Percentiles rank a stretch among this genome's conserved stretches.
These are phyloP conservation scores for Wickerhamomyces silvicola DNA, from an alignment of 805 yeast species.

Conservation along the genomic window DNA sequence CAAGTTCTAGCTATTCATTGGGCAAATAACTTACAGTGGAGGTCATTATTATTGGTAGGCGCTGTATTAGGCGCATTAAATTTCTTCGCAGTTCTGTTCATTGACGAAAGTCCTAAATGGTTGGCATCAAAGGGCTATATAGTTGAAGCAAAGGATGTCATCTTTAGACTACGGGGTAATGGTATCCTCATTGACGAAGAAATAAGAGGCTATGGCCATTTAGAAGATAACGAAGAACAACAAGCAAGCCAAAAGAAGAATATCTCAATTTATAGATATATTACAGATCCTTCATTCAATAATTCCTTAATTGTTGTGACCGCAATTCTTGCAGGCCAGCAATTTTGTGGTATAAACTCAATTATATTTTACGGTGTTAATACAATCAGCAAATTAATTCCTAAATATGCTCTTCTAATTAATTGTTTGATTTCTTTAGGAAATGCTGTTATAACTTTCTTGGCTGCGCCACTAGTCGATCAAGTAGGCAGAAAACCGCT, in stretches of 20 bases:
- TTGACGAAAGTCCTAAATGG: conserved; percentile 86
- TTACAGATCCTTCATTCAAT: conserved; percentile 43
- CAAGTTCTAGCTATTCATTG: conserved; percentile 67
- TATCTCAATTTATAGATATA: conserved; percentile 33
- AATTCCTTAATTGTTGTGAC: conserved; percentile 63
- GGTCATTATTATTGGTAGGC: conserved; percentile 61
- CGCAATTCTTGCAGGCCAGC: conserved; percentile 76
- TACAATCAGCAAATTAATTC: conserved; percentile 65
- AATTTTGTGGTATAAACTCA: conserved; percentile 87
- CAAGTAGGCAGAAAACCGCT: conserved; percentile 68
- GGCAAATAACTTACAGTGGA: conserved; percentile 67
- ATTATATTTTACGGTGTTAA: conserved; percentile 91
- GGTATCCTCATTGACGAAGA: conserved; percentile 16
- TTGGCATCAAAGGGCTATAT: conserved; percentile 42
- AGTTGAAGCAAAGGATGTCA: conserved; percentile 33
- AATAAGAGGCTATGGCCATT: conserved; percentile 6
- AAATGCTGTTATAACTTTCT: conserved; percentile 68
- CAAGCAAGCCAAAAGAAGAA: not conserved
- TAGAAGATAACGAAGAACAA: conserved; percentile 1
- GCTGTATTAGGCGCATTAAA: conserved; percentile 45
- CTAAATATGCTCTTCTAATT: conserved; percentile 61
- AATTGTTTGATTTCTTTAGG: conserved; percentile 72
- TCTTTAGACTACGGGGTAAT: conserved; percentile 30
- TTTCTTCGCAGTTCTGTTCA: conserved; percentile 34
- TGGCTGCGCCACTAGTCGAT: conserved; percentile 74